phyloP scores from a whole-genome alignment of 164 flowering plant species.

The Chimonanthus praecox region DNA sequence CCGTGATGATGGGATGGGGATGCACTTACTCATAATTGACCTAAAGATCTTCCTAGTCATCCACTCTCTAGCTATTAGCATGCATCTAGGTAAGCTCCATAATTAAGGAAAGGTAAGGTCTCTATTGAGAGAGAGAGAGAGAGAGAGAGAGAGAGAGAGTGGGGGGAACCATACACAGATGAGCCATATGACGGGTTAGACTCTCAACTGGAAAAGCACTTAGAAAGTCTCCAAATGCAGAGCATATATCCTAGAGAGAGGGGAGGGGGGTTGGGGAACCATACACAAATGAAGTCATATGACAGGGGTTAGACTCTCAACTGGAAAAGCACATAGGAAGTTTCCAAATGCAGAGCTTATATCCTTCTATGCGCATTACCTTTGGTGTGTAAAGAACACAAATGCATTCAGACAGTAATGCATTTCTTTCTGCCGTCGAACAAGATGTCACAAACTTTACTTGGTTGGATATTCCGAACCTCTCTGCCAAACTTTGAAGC shows the following conservation, averaged over 20 bases:
- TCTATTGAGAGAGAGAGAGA: too few species aligned
- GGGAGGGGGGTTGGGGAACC: background rate
- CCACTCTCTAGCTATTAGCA: too few species aligned
- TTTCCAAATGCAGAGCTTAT: background rate
- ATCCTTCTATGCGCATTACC: constrained; percentile 33
- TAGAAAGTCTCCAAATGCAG: background rate
- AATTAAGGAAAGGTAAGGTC: too few species aligned
- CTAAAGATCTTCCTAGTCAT: too few species aligned
- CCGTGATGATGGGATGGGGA: too few species aligned
- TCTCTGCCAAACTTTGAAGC: constrained; percentile 64
- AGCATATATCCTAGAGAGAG: background rate
- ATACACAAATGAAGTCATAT: background rate
- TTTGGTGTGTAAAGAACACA: constrained; percentile 86
- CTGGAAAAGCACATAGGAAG: background rate
- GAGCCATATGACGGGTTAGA: background rate
- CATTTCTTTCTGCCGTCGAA: constrained; percentile 77
- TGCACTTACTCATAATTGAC: too few species aligned
- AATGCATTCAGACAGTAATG: constrained; percentile 71
- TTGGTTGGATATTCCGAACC: constrained; percentile 54
- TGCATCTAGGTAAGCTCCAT: too few species aligned
- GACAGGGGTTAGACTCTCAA: background rate
- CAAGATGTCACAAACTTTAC: constrained; percentile 84
- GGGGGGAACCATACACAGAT: background rate
- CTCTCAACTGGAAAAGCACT: background rate
- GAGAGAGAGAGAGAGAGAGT: too few species aligned